Percentiles rank a stretch among this genome's conserved stretches.
Evolutionary conservation across 225 moss, liverwort and hornwort species (phyloP).

Genomic region (Antitrichia curtipendula): DNA sequence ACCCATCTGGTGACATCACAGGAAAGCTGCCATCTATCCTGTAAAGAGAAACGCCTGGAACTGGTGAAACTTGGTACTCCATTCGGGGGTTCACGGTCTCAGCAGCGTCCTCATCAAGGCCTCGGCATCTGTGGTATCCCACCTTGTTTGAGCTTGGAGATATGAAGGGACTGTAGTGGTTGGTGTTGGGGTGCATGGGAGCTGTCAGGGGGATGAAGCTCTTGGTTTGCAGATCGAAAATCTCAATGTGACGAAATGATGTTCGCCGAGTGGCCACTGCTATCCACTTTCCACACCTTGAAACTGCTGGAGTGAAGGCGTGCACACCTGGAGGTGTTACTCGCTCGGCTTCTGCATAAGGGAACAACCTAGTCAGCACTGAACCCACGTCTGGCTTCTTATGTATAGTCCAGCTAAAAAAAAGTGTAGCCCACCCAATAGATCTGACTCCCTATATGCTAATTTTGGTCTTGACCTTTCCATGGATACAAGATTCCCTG

Average conservation of each 20-base stretch:
- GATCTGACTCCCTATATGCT: background rate
- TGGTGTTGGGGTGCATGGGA: conserved; percentile 23
- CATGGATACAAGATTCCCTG: background rate
- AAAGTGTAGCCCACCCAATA: background rate
- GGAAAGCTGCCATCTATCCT: conserved; percentile 52
- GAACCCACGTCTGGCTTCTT: background rate
- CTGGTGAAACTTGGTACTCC: conserved; percentile 39
- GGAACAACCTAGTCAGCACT: background rate
- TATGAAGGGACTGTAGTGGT: conserved; percentile 78
- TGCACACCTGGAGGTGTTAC: conserved; percentile 72
- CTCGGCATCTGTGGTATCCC: conserved; percentile 74
- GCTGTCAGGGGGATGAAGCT: conserved; percentile 45
- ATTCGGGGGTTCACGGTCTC: conserved; percentile 5
- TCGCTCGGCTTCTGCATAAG: conserved; percentile 35
- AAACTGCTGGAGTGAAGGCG: conserved; percentile 74
- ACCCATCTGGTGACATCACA: conserved; percentile 55
- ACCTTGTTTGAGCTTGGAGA: conserved; percentile 40
- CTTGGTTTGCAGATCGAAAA: conserved; percentile 38
- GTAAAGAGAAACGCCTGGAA: conserved; percentile 27
- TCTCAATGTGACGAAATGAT: conserved; percentile 57
- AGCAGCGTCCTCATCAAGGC: background rate
- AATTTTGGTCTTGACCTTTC: background rate
- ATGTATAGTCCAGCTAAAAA: background rate
- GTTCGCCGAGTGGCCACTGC: conserved; percentile 74
- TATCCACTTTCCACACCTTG: conserved; percentile 48